Evolutionary conservation across 2,329 filamentous ascomycete genomes (phyloP).

Genomic region (Exophiala bonariae): DNA sequence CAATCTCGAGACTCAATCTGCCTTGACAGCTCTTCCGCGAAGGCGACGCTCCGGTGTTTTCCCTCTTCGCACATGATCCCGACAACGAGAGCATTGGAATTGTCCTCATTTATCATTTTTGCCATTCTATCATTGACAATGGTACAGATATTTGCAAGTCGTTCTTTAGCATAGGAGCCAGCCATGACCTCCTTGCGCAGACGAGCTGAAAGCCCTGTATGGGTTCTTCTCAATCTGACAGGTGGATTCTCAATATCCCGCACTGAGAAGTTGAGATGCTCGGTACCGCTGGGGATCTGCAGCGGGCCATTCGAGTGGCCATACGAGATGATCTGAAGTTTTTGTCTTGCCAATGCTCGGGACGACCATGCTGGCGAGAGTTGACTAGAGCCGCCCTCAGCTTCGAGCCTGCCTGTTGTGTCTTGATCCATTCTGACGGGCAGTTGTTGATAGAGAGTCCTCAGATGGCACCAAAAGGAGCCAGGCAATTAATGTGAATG

Average conservation of each 20-base stretch:
- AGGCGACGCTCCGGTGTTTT: slow-evolving; percentile 17
- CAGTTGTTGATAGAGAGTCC: too few relatives aligned
- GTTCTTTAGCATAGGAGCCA: slow-evolving; percentile 5
- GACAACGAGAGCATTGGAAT: slow-evolving; percentile 11
- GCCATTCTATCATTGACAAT: slow-evolving; percentile 12
- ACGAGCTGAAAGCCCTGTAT: slow-evolving; percentile 16
- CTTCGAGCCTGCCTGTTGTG: too few relatives aligned
- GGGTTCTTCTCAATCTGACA: slow-evolving; percentile 18
- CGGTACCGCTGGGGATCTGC: background rate
- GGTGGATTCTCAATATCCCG: slow-evolving; percentile 19
- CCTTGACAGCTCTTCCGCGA: slow-evolving; percentile 19
- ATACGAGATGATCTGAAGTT: slow-evolving; percentile 19
- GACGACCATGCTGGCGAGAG: too few relatives aligned
- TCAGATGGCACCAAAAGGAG: too few relatives aligned
- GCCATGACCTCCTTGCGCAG: slow-evolving; percentile 20
- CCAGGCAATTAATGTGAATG: too few relatives aligned
- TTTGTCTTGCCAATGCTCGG: too few relatives aligned
- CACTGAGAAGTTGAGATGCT: slow-evolving; percentile 20
- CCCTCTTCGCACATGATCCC: slow-evolving; percentile 13
- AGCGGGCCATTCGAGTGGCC: slow-evolving; percentile 18
- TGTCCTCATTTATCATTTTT: slow-evolving; percentile 5
- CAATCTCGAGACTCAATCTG: slow-evolving; percentile 9
- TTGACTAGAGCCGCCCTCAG: too few relatives aligned
- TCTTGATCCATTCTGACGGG: too few relatives aligned
- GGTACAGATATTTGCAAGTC: slow-evolving; percentile 9